A percentile compares a stretch with the other conserved stretches of the same genome.
Conservation (phyloP, 345 rosid genomes). For the Cardamine resedifolia region DNA sequence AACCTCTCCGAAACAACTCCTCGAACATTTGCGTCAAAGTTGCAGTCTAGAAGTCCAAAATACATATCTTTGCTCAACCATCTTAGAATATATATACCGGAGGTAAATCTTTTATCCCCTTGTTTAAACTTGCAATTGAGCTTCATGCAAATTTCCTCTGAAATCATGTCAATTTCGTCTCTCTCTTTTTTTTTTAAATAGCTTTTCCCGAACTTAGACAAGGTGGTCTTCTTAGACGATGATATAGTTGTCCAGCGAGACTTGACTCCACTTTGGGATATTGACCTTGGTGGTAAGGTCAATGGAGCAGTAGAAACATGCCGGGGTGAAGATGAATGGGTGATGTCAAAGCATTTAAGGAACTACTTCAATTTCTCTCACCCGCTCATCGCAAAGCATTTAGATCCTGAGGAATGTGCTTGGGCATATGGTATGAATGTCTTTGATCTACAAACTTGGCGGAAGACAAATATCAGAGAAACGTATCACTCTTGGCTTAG, state of each 20-base stretch:
- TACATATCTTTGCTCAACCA: conserved; percentile 99
- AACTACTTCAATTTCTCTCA: conserved; percentile 99
- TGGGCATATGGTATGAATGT: conserved; percentile 99
- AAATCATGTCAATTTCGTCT: not conserved
- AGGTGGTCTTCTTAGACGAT: conserved; percentile 95
- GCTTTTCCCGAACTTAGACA: conserved; percentile 95
- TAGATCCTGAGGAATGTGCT: conserved; percentile 94
- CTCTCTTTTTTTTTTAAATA: conserved; percentile 36
- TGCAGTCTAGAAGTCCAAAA: conserved; percentile 98
- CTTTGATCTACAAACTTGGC: conserved; percentile 90
- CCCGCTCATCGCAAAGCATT: conserved; percentile 75
- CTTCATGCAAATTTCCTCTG: not conserved
- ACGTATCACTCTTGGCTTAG: conserved; percentile 94
- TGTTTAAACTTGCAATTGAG: not conserved
- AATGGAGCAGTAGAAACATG: conserved; percentile 99
- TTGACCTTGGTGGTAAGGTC: conserved; percentile 86
- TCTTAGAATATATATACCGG: conserved; percentile 95
- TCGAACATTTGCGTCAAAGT: conserved; percentile 85
- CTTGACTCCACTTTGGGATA: conserved; percentile 89
- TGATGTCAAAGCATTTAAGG: conserved; percentile 92
- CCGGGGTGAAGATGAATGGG: conserved; percentile 96
- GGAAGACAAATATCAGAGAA: conserved; percentile 80
- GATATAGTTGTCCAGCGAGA: conserved; percentile 94
- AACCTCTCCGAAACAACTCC: conserved; percentile 86
- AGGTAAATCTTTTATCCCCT: conserved; percentile 54